These are phyloP conservation scores for Cinchona pubescens DNA, from an alignment of 257 asterid genomes.

Conservation along the genomic window DNA sequence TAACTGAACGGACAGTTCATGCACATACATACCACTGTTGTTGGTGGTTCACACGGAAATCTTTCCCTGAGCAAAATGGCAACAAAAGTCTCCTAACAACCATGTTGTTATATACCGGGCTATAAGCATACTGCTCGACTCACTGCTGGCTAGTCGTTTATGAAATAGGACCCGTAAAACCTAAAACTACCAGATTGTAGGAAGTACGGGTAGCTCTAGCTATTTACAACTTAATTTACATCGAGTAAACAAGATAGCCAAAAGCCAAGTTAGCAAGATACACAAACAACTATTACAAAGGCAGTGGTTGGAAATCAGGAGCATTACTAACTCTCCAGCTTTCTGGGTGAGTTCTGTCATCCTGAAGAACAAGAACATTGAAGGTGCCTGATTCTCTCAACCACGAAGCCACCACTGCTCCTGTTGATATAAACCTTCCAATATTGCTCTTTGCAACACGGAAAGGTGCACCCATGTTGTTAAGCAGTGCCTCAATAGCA, in stretches of 20 bases:
- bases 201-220: not conserved
- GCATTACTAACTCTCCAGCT: conserved; percentile 29
- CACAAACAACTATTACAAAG: conserved; percentile 40
- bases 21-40: not conserved
- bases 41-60: not conserved
- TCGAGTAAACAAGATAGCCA: not conserved
- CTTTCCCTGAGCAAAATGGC: not conserved
- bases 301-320: conserved; percentile 42
- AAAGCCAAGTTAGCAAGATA: conserved; percentile 15
- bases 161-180: not conserved
- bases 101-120: no score
- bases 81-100: not conserved
- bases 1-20: not conserved
- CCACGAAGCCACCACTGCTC: conserved; percentile 81
- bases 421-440: conserved; percentile 76
- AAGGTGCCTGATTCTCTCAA: conserved; percentile 78
- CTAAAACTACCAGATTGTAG: not conserved
- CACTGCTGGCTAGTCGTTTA: not conserved
- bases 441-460: conserved; percentile 71
- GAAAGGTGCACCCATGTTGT: conserved; percentile 85
- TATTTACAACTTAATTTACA: conserved; percentile 14
- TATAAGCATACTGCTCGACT: no score
- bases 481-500: conserved; percentile 64
- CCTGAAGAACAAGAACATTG: conserved; percentile 70
- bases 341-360: conserved; percentile 44